Base-by-base conservation (phyloP, 441 rosid genomes). In the Flueggea neowawraea region DNA sequence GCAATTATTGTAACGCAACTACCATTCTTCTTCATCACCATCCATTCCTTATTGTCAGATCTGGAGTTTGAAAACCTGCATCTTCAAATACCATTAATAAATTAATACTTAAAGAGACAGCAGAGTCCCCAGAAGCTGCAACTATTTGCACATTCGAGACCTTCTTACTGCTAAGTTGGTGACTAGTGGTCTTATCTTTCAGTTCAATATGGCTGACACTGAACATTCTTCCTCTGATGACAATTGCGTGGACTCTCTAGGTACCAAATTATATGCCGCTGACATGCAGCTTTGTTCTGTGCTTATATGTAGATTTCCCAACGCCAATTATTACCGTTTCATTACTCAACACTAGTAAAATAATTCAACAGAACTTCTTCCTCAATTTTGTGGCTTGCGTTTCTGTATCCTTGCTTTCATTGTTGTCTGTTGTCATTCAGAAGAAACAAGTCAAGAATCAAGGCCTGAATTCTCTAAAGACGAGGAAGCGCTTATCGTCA, bases 171-270 rank as follows among this genome's bases (percentile, higher is more conserved):
- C 39, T 11, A 28, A 32, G 52, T 17, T 36, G 17, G 63, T 43
- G 14, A 16, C 33, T 52, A 60, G 45, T 47, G 14, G 6, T 33
- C 12, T n/a, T n/a, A 0, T 22, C 41, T n/a, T 52, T 15, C 55
- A 17, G 5, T 31, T 12, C 17, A 47, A 16, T 14, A 83, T 83
- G 88, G 85, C 82, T 58, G 82, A 76, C 68, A 72, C 88, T 31
- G 70, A 78, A 63, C 72, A 73, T 65, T 76, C 82, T 51, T 74
- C 85, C 45, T 76, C 79, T 31, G 68, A 63, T 39, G 75, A 67
- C 55, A 69, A 66, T 53, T 62, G 0, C 9, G 62, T 16, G 31
- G 75, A 71, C 44, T 73, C 74, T 12, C 72, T 17, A 75, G 81
- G 87, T 82, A 69, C 51, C 50, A 13, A 11, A 47, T 52, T 17